phyloP scores from a whole-genome alignment of 495 filamentous ascomycete genomes.

The Talaromyces thailandensis region DNA sequence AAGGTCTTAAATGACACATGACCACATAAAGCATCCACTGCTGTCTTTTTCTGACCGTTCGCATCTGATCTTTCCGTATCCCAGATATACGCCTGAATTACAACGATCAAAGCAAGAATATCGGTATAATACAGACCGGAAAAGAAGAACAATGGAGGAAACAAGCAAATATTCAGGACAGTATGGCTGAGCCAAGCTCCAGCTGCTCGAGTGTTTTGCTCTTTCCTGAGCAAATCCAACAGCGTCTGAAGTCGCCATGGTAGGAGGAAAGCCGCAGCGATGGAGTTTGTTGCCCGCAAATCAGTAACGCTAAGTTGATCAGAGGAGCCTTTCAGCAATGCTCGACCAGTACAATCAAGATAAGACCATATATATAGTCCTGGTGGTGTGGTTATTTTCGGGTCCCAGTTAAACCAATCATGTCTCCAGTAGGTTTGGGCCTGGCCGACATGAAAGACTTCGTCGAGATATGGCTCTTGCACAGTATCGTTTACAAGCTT shows the following conservation, averaged over 20 bases:
- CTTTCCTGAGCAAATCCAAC: conserved; percentile 26
- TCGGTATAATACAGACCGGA: conserved; percentile 92
- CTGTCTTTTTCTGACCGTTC: conserved; percentile 1
- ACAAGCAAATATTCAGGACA: conserved; percentile 73
- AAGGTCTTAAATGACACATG: conserved; percentile 16
- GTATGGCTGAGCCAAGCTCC: conserved; percentile 45
- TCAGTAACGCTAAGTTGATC: conserved; percentile 27
- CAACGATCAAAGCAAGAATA: conserved; percentile 49
- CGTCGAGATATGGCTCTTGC: conserved; percentile 83
- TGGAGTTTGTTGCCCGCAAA: conserved; percentile 32
- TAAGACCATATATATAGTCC: conserved; percentile 65
- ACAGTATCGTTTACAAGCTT: conserved; percentile 36
- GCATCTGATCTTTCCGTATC: conserved; percentile 36
- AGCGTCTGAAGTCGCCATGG: conserved; percentile 36
- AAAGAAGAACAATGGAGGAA: conserved; percentile 93
- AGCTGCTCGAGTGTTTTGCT: conserved; percentile 27
- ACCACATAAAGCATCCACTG: neutral
- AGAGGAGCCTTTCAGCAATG: conserved; percentile 29
- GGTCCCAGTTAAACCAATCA: conserved; percentile 74
- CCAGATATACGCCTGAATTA: conserved; percentile 58
- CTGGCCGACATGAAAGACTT: conserved; percentile 92
- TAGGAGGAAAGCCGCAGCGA: conserved; percentile 24
- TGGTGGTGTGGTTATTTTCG: conserved; percentile 93
- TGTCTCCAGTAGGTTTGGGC: conserved; percentile 77
- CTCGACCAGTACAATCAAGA: conserved; percentile 22